Evolutionary conservation across 169 alveolate genomes (phyloP).

Genomic region (Haemoproteus tartakovskyi): DNA sequence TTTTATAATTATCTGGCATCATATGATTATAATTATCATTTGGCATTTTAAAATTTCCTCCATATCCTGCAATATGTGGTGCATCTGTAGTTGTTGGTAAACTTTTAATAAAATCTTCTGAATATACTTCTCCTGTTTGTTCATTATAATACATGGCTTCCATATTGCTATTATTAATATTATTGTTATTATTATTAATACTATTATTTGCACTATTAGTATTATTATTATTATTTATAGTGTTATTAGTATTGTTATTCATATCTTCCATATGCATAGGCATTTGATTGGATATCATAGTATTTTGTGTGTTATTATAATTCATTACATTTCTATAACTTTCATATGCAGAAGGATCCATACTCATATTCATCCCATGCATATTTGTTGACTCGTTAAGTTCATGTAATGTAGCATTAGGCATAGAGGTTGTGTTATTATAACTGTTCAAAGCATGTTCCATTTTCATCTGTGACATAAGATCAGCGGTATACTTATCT

Average conservation of each 20-base stretch:
- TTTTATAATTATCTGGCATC: constrained; percentile 24
- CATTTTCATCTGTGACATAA: constrained; percentile 32
- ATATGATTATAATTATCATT: constrained; percentile 15
- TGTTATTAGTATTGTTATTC: no score
- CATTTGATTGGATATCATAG: constrained; percentile 22
- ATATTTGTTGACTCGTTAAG: constrained; percentile 22
- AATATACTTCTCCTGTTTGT: constrained; percentile 17
- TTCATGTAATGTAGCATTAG: constrained; percentile 7
- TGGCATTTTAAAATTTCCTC: constrained; percentile 28
- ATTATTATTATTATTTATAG: no score
- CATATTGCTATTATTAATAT: constrained; percentile 5
- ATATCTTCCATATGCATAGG: constrained; percentile 37
- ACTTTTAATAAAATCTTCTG: constrained; percentile 33
- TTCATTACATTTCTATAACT: constrained; percentile 45
- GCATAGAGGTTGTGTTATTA: constrained; percentile 48
- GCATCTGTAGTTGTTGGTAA: constrained; percentile 16
- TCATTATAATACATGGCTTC: constrained; percentile 51
- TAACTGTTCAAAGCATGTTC: constrained; percentile 31
- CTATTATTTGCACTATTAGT: no score
- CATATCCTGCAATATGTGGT: constrained; percentile 25
- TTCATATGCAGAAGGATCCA: constrained; percentile 45
- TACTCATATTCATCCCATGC: constrained; percentile 50
- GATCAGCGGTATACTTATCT: constrained; percentile 37
- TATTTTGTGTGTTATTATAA: constrained; percentile 59
- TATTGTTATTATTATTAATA: no score